Conservation (phyloP, 108 stramenopile genomes). For the Chaetoceros tenuissimus region DNA sequence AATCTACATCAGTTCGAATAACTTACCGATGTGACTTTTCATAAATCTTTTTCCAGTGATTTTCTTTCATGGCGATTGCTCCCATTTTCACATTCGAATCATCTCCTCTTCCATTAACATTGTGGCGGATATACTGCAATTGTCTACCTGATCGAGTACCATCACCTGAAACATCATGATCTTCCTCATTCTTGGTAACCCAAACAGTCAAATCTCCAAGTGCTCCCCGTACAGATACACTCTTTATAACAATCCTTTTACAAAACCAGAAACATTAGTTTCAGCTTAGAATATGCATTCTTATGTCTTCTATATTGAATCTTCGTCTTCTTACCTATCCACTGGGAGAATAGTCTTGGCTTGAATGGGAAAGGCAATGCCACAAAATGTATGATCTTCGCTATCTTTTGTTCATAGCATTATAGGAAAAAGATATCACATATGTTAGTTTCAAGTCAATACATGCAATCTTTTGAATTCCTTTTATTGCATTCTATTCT, state of each 20-base stretch:
- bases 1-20: too few species aligned
- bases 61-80: slow-evolving; percentile 23
- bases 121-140: too few species aligned
- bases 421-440: not conserved
- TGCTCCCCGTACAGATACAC: slow-evolving; percentile 57
- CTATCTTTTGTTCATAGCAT: slow-evolving; percentile 30
- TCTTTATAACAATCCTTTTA: too few species aligned
- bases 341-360: slow-evolving; percentile 66
- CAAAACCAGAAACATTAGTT: too few species aligned
- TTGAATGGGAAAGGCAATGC: slow-evolving; percentile 81
- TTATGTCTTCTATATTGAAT: too few species aligned
- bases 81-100: slow-evolving; percentile 3
- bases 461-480: not conserved
- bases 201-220: slow-evolving; percentile 78
- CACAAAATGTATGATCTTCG: slow-evolving; percentile 88
- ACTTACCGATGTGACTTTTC: slow-evolving; percentile 37
- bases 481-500: not conserved
- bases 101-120: not conserved
- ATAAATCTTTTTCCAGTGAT: slow-evolving; percentile 73
- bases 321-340: slow-evolving; percentile 58
- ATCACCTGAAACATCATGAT: not conserved
- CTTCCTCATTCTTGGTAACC: slow-evolving; percentile 56
- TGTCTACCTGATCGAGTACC: not conserved
- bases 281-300: not conserved
- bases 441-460: not conserved